Evolutionary conservation across 805 yeast genomes (phyloP), one percentile per base, ranked within the genome.

Genomic region (Candida yuanshanica): DNA sequence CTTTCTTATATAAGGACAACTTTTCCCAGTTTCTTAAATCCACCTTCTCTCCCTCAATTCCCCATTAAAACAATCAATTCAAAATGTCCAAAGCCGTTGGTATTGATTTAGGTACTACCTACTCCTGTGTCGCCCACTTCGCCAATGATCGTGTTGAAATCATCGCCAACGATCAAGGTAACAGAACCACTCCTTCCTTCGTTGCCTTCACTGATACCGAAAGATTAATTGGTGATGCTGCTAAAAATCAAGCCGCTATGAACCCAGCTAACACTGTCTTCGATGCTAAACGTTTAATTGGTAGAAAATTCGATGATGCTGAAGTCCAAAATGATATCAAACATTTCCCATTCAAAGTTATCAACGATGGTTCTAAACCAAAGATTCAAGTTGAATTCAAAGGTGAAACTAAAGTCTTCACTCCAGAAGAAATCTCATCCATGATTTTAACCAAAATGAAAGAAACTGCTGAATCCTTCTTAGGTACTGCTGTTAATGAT

Each of bases 81-180:
- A 27, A 27, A 24, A 46, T 46, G 49, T 46, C 49, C 12, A 46
- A 46, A 46, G 49, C 49, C 39, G 47, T 46, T 39, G 49, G 90
- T 68, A 82, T 82, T 61, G 90, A 82, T 70, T 79, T 82, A 68
- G 90, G 90, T 71, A 82, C 90, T 45, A 88, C 95, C 45, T 88
- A 87, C 73, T 88, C 95, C 37, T 89, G 96, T 80, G 96, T 89
- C 50, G 96, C 95, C 60, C 95, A 87, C 62, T 87, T 88, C 74
- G 75, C 88, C 56, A 85, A 85, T 63, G 95, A 91, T 57, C 76
- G 84, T 62, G 97, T 90, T 38, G 97, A 89, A 69, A 89, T 89
- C 66, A 85, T 89, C 63, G 96, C 97, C 61, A 89, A 89, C 65
- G 97, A 89, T 68, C 97, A 89, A 75, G 97, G 97, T 81, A 89